These are phyloP conservation scores for Fragilariopsis cylindrus DNA, from an alignment of 108 stramenopile genomes.

Conservation along the genomic window DNA sequence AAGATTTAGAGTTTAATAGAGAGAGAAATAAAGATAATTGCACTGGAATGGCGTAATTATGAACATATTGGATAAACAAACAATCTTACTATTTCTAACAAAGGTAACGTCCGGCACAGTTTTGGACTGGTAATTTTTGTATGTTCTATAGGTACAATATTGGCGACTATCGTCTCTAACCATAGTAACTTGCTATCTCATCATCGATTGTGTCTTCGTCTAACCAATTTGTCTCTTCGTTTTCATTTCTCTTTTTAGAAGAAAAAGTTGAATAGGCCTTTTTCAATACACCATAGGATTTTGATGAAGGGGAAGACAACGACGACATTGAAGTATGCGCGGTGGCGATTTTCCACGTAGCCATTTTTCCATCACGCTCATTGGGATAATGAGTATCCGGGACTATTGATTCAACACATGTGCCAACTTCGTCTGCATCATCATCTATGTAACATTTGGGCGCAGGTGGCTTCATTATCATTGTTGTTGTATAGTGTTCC, in stretches of 20 bases:
- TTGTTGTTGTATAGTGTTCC: slow-evolving; percentile 15
- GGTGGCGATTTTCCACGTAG: slow-evolving; percentile 12
- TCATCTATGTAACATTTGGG: neutral
- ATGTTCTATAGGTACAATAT: too few relatives aligned
- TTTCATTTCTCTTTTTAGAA: neutral
- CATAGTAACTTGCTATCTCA: slow-evolving; percentile 11
- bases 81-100: too few relatives aligned
- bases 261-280: slow-evolving; percentile 16
- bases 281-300: slow-evolving; percentile 9
- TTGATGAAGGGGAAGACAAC: slow-evolving; percentile 1
- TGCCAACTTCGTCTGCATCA: slow-evolving; percentile 19
- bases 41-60: too few relatives aligned
- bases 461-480: slow-evolving; percentile 12
- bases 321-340: neutral
- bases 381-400: slow-evolving; percentile 15
- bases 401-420: slow-evolving; percentile 19
- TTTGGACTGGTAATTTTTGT: too few relatives aligned
- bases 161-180: too few relatives aligned
- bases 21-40: too few relatives aligned
- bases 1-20: too few relatives aligned
- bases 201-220: slow-evolving; percentile 12
- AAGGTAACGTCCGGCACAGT: too few relatives aligned
- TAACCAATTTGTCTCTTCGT: slow-evolving; percentile 7
- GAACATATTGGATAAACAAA: too few relatives aligned
- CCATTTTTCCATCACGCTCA: slow-evolving; percentile 3